Base-by-base conservation (phyloP, 2,329 filamentous ascomycete genomes). In the Graphilbum sp. region DNA sequence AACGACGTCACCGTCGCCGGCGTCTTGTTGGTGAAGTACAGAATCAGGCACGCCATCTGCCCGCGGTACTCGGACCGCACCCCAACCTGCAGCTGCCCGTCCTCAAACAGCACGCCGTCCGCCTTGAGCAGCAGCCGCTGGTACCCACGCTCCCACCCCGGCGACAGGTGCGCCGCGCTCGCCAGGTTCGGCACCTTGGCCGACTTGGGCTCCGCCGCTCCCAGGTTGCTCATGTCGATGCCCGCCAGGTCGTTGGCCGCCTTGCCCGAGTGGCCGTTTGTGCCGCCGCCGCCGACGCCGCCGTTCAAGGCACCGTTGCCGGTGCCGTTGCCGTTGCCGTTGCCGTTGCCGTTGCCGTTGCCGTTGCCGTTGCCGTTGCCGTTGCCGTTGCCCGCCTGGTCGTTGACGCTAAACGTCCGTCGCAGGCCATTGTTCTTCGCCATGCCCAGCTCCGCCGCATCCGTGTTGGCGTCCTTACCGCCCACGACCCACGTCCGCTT, bases 401-500 rank as follows among this genome's bases (percentile, higher is more conserved):
- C 16, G 2, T 46, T 67, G 11, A 36, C 21, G 46, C 76, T 93
- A 52, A 95, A 94, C 2, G 83, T 79, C 48, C 88, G 78, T 62
- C 88, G 93, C 40, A 95, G 68, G 12, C 82, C 82, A 11, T 78
- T 77, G 43, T 79, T 79, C 56, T 90, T 84, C 23, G 77, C 78
- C 58, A 95, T 72, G 45, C 73, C 75, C 42, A 93, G 72, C 54
- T 94, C 87, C 40, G 76, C 71, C 33, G 75, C 66, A 52, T 93
- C 85, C 1, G 75, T 66, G 54, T 95, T 95, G 41, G 87, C 88
- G 54, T 92, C 86, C 61, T 94, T 95, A 43, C 86, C 88, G 44
- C 88, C 88, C n/a, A 96, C 83, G 20, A 95, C 79, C 90, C 90
- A 98, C 2, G 90, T 96, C 44, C 88, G 75, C 61, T 92, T 92